Conservation (phyloP, 2,329 filamentous ascomycete species). For the Cordyceps cateniannulata region DNA sequence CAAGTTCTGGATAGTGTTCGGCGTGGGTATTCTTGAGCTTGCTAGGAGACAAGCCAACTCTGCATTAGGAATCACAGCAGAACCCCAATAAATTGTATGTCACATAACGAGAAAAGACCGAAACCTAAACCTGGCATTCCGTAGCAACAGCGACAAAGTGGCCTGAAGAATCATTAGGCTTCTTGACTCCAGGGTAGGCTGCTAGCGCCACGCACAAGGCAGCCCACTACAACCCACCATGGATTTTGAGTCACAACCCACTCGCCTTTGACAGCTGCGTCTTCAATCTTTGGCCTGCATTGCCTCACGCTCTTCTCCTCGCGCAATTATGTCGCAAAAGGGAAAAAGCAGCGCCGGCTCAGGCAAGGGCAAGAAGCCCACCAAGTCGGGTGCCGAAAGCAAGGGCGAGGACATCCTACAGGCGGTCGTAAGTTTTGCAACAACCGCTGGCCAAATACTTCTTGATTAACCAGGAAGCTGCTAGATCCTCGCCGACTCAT, state of each 20-base stretch:
- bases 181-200: slow-evolving; percentile 15
- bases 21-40: too few species aligned
- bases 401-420: slow-evolving; percentile 54
- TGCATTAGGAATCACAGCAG: too few species aligned
- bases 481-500: slow-evolving; percentile 86
- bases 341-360: slow-evolving; percentile 32
- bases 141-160: too few species aligned
- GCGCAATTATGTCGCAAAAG: slow-evolving; percentile 36
- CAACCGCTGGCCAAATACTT: slow-evolving; percentile 15
- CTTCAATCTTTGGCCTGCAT: slow-evolving; percentile 14
- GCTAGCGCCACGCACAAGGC: slow-evolving; percentile 22
- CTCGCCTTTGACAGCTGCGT: slow-evolving; percentile 5
- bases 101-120: too few species aligned
- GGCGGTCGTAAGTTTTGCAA: slow-evolving; percentile 41
- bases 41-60: too few species aligned
- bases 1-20: too few species aligned
- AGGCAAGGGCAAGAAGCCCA: slow-evolving; percentile 46
- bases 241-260: slow-evolving; percentile 17
- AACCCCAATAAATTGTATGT: too few species aligned
- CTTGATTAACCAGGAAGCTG: not conserved
- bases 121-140: too few species aligned
- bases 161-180: too few species aligned
- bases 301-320: slow-evolving; percentile 14
- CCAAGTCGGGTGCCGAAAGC: slow-evolving; percentile 44
- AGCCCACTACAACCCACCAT: slow-evolving; percentile 25